These are phyloP conservation scores for Ambrosia artemisiifolia DNA, from an alignment of 129 eudicot genomes.

Conservation along the genomic window DNA sequence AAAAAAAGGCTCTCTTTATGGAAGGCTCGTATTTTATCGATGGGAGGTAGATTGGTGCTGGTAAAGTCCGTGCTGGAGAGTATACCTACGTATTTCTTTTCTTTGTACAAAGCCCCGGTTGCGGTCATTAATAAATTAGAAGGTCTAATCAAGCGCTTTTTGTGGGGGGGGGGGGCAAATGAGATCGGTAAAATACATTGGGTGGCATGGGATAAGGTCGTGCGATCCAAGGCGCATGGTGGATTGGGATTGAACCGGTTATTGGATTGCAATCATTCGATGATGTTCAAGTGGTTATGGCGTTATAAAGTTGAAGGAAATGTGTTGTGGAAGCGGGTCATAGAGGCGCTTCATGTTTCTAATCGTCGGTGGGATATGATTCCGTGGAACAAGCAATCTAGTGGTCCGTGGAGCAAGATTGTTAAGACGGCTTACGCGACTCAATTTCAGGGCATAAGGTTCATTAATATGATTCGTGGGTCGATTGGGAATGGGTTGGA, in stretches of 20 bases:
- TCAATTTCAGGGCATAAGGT: background rate
- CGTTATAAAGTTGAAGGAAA: background rate
- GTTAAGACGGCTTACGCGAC: background rate
- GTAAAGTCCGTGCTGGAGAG: background rate
- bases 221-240: background rate
- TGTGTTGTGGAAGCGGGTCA: background rate
- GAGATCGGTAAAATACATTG: background rate
- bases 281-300: background rate
- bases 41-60: conserved; percentile 1
- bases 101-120: too few species aligned
- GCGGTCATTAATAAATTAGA: too few species aligned
- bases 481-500: background rate
- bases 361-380: too few species aligned
- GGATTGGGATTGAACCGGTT: background rate
- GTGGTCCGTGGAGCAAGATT: too few species aligned
- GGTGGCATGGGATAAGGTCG: background rate
- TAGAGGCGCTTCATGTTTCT: background rate
- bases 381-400: too few species aligned
- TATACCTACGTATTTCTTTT: background rate
- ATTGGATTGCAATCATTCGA: background rate
- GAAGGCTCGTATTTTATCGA: background rate
- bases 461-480: background rate
- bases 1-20: too few species aligned
- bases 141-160: too few species aligned
- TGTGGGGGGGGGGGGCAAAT: background rate